A percentile compares a stretch with the other conserved stretches of the same genome.
Conservation (phyloP, 2,329 filamentous ascomycete genomes). For the Torrubiellomyces zombiae region DNA sequence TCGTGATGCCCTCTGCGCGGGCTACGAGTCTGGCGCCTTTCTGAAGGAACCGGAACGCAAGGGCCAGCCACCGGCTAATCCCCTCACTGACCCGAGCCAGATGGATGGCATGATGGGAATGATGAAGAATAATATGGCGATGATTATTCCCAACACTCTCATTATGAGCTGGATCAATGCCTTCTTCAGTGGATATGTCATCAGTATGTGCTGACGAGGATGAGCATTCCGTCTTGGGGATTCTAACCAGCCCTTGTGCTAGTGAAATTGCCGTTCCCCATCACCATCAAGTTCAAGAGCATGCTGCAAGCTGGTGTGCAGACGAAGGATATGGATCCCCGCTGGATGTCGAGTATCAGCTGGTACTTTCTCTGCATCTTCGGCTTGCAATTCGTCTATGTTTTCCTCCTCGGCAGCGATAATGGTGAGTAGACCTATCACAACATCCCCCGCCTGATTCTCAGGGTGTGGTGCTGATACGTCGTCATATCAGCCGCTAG, state of each 20-base stretch:
- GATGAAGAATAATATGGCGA: constrained; percentile 99
- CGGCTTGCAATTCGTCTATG: constrained; percentile 90
- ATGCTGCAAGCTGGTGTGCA: constrained; percentile 97
- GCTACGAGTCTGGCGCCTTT: constrained; percentile 73
- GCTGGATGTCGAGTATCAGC: constrained; percentile 96
- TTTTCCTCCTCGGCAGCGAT: constrained; percentile 88
- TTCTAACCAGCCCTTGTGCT: no score
- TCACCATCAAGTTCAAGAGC: constrained; percentile 98
- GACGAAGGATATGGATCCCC: constrained; percentile 87
- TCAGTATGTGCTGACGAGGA: no score
- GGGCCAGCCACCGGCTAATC: constrained; percentile 80
- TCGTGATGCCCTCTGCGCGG: constrained; percentile 63
- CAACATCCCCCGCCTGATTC: not conserved
- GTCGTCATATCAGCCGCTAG: constrained; percentile 52
- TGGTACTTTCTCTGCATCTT: constrained; percentile 99
- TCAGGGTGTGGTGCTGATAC: constrained; percentile 6
- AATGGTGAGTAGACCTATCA: constrained; percentile 63
- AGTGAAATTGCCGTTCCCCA: constrained; percentile 93
- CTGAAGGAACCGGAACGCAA: constrained; percentile 76
- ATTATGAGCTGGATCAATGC: constrained; percentile 99
- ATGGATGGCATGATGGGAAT: constrained; percentile 99
- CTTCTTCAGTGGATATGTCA: constrained; percentile 96
- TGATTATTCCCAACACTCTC: constrained; percentile 97
- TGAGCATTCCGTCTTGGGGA: no score
- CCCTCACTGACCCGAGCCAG: constrained; percentile 82